Percentiles rank a stretch among this genome's conserved stretches.
These are phyloP conservation scores for Theobroma grandiflorum DNA, from an alignment of 441 rosid genomes.

Conservation along the genomic window DNA sequence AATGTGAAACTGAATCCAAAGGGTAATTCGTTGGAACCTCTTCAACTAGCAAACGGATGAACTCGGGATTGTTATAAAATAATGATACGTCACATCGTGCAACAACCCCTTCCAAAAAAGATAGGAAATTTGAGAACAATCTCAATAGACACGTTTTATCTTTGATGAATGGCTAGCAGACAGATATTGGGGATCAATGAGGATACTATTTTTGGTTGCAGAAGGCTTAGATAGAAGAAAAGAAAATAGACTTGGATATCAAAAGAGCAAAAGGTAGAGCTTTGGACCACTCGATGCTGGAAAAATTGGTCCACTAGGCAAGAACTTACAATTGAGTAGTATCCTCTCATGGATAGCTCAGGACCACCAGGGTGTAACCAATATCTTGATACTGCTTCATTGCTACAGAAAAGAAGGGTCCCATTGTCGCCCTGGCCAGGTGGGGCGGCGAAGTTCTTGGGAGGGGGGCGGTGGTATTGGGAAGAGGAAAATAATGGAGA, in stretches of 20 bases:
- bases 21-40: background rate
- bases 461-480: background rate
- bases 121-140: slow-evolving; percentile 6
- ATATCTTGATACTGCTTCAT: background rate
- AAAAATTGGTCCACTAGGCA: background rate
- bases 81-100: background rate
- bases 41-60: background rate
- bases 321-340: background rate
- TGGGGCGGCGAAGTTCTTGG: background rate
- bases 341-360: background rate
- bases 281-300: background rate
- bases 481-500: background rate
- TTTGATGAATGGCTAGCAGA: slow-evolving; percentile 4
- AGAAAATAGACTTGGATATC: slow-evolving; percentile 12
- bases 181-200: background rate
- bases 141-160: background rate
- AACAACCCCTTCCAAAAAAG: background rate
- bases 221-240: background rate
- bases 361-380: background rate
- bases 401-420: background rate
- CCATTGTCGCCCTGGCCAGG: background rate
- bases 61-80: background rate
- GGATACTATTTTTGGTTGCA: background rate
- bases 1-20: too few relatives aligned
- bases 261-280: background rate